phyloP scores from a whole-genome alignment of 108 stramenopile species.

The Skeletonema marinoi region DNA sequence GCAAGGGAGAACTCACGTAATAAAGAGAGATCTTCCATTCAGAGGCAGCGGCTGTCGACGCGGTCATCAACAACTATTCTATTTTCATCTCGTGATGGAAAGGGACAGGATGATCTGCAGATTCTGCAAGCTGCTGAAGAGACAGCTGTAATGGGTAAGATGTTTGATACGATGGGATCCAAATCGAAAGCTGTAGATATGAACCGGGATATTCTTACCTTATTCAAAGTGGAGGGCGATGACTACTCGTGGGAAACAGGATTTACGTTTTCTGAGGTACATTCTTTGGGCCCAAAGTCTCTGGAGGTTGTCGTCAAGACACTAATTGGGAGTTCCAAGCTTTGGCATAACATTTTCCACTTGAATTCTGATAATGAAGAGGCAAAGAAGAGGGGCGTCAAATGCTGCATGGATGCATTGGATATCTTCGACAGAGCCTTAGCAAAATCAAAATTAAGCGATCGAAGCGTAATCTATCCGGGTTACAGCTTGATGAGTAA shows the following conservation, averaged over 20 bases:
- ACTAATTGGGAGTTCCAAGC: not conserved
- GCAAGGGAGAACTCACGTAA: too few species aligned
- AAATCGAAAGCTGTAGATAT: not conserved
- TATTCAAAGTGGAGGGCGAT: not conserved
- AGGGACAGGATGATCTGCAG: not conserved
- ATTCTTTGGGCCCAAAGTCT: conserved; percentile 7
- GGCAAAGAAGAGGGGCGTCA: not conserved
- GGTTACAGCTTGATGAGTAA: not conserved
- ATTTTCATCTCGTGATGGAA: not conserved
- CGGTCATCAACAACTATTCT: not conserved
- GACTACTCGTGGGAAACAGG: conserved; percentile 1
- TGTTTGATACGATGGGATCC: not conserved
- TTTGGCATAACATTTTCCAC: not conserved
- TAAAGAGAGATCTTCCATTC: too few species aligned
- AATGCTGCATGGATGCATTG: not conserved
- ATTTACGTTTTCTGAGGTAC: not conserved
- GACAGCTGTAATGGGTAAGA: not conserved
- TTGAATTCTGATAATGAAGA: not conserved
- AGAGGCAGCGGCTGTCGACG: not conserved
- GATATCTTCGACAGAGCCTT: not conserved
- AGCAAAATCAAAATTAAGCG: not conserved
- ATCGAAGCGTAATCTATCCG: not conserved
- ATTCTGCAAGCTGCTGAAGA: not conserved
- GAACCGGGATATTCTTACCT: not conserved
- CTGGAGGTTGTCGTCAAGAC: conserved; percentile 1